These are phyloP conservation scores for Colletotrichum sp. DNA, from an alignment of 2,329 filamentous ascomycete species.

Conservation along the genomic window DNA sequence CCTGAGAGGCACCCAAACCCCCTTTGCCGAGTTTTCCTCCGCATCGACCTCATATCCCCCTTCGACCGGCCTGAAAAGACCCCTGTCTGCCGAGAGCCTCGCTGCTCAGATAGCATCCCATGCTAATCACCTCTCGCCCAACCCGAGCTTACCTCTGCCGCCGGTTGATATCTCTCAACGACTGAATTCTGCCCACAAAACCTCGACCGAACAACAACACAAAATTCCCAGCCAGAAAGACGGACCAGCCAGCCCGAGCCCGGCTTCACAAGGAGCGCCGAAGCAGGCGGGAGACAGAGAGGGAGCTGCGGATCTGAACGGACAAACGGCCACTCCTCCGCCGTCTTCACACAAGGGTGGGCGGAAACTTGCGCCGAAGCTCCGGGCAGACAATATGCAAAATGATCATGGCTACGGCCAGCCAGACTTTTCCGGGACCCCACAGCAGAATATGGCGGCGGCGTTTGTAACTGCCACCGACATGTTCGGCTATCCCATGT, in stretches of 20 bases:
- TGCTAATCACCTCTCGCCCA: constrained; percentile 65
- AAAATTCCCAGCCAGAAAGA: constrained; percentile 35
- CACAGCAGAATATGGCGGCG: constrained; percentile 54
- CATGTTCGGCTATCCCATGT: constrained; percentile 65
- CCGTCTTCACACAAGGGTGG: constrained; percentile 60
- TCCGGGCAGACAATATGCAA: constrained; percentile 56
- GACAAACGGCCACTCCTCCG: constrained; percentile 65
- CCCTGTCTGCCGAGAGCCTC: constrained; percentile 55
- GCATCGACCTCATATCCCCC: constrained; percentile 38
- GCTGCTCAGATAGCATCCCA: constrained; percentile 62
- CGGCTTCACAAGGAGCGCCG: constrained; percentile 33
- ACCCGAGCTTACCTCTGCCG: constrained; percentile 58
- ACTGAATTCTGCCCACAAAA: constrained; percentile 62
- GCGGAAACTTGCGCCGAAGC: constrained; percentile 59
- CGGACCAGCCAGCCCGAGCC: constrained; percentile 23
- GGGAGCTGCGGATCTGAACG: constrained; percentile 39
- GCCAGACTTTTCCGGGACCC: constrained; percentile 54
- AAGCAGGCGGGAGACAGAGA: constrained; percentile 54
- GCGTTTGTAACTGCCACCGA: constrained; percentile 55
- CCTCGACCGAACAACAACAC: constrained; percentile 37
- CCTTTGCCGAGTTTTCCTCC: constrained; percentile 50
- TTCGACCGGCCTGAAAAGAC: constrained; percentile 49
- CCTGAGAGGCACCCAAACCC: constrained; percentile 49
- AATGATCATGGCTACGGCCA: constrained; percentile 61
- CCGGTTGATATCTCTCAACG: constrained; percentile 65